Conservation (phyloP, 2,329 filamentous ascomycete genomes). For the Penicillium palitans region DNA sequence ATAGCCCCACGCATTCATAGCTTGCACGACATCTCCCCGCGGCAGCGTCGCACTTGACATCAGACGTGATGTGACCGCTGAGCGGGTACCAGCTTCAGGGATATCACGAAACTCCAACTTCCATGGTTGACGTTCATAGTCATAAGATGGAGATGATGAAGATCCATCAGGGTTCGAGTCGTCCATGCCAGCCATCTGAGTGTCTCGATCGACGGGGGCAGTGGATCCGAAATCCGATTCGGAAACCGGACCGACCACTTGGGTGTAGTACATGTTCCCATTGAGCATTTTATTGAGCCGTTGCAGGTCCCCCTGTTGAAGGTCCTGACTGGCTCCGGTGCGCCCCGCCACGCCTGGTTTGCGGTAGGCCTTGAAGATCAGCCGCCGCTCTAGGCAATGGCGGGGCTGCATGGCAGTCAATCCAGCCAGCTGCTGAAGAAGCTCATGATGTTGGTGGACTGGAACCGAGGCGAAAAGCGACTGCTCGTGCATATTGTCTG, state of each 20-base stretch:
- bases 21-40: constrained; percentile 51
- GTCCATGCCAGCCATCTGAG: constrained; percentile 32
- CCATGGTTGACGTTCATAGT: constrained; percentile 44
- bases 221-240: constrained; percentile 39
- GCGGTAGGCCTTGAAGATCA: constrained; percentile 59
- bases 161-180: constrained; percentile 10
- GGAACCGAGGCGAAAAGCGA: constrained; percentile 62
- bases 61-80: constrained; percentile 55
- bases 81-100: constrained; percentile 53
- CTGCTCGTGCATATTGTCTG: constrained; percentile 59
- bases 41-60: constrained; percentile 51
- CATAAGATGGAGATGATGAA: constrained; percentile 25
- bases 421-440: constrained; percentile 62
- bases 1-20: constrained; percentile 56
- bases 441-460: constrained; percentile 57
- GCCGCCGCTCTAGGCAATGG: constrained; percentile 54
- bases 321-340: constrained; percentile 47
- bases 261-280: constrained; percentile 56
- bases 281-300: constrained; percentile 49
- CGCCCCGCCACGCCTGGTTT: constrained; percentile 46
- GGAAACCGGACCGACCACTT: constrained; percentile 50
- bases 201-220: constrained; percentile 33
- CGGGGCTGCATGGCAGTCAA: constrained; percentile 62
- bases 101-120: constrained; percentile 51
- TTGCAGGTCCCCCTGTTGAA: constrained; percentile 47